Evolutionary conservation across 164 flowering plant genomes (phyloP).

Genomic region (Vitis rotundifolia): DNA sequence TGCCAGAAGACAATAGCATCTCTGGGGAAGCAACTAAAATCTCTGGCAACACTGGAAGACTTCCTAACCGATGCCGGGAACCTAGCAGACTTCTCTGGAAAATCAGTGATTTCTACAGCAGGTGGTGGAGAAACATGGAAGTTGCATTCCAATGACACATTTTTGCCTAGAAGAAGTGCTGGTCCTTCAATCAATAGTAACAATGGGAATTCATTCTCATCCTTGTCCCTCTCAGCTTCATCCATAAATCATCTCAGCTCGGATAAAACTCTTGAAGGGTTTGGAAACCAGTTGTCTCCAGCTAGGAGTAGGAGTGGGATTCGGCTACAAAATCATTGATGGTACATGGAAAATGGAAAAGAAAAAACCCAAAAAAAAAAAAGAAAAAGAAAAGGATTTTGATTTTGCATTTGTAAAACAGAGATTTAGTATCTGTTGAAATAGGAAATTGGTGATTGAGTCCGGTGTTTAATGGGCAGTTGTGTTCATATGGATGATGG

Average conservation of each 20-base stretch:
- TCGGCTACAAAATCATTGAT: slow-evolving; percentile 28
- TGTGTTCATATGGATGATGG: too few relatives aligned
- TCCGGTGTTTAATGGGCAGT: too few relatives aligned
- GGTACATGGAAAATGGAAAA: too few relatives aligned
- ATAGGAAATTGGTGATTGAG: too few relatives aligned
- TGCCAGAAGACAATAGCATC: slow-evolving; percentile 92
- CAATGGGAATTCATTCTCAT: slow-evolving; percentile 36
- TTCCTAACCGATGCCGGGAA: slow-evolving; percentile 63
- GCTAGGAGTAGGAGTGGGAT: slow-evolving; percentile 37
- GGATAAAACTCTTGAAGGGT: slow-evolving; percentile 60
- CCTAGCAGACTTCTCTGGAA: slow-evolving; percentile 40
- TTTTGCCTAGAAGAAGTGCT: slow-evolving; percentile 27
- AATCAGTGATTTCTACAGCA: slow-evolving; percentile 21
- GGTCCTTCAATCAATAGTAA: slow-evolving; percentile 25
- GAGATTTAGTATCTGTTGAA: too few relatives aligned
- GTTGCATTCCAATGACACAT: slow-evolving; percentile 36
- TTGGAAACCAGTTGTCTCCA: slow-evolving; percentile 59
- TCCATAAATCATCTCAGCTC: slow-evolving; percentile 32
- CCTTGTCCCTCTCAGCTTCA: slow-evolving; percentile 47
- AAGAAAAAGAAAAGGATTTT: too few relatives aligned
- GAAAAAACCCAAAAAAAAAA: too few relatives aligned
- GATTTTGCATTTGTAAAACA: too few relatives aligned
- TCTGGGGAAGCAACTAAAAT: slow-evolving; percentile 74
- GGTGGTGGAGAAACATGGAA: slow-evolving; percentile 34
- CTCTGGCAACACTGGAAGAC: slow-evolving; percentile 83